Base-by-base conservation (phyloP, 768 basidiomycete species). In the Royoungia palumana region DNA sequence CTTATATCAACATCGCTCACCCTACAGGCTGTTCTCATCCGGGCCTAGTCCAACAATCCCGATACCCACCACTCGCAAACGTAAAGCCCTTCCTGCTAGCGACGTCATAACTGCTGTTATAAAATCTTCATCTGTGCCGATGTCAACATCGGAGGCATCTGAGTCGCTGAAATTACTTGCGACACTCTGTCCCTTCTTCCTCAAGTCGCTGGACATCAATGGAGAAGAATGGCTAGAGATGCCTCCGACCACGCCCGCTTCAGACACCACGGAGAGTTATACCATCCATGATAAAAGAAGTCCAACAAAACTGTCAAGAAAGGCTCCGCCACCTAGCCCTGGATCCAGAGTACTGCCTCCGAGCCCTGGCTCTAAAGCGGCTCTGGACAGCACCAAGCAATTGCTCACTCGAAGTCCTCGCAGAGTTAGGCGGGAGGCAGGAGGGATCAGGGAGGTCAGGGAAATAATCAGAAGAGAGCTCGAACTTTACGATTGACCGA, bases 391-490 rank as follows among this genome's bases (percentile, higher is more conserved):
- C 54, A 81, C 76, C 19, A 69, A 77, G 49, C 81, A 82, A 63
- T 58, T 89, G 17, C 65, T 82, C 14, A 81, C 74, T 22, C 75
- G 88, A 40, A 91, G 89, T 65, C 89, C 89, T 7, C 79, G 78
- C 47, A 72, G 79, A 51, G 82, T 92, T 30, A 85, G 81, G 61
- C 75, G 73, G 22, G 87, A 89, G 59, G 76, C 71, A 6, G 85
- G 88, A 27, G 87, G 89, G 0, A 72, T 92, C 56, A 76, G 89
- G 34, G 80, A 87, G 63, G 89, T 91, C 27, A 72, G 89, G 49
- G 89, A 92, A 67, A 83, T 88, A 59, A 87, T 92, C 61, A 77
- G 87, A 58, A 73, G 76, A 54, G 89, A 91, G 70, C 70, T 91
- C 58, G 88, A 90, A 68, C 64, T 83, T 54, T 74, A 82, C 44